Evolutionary conservation across 106 monocot genomes (phyloP).

Genomic region (Dactylorhiza incarnata): DNA sequence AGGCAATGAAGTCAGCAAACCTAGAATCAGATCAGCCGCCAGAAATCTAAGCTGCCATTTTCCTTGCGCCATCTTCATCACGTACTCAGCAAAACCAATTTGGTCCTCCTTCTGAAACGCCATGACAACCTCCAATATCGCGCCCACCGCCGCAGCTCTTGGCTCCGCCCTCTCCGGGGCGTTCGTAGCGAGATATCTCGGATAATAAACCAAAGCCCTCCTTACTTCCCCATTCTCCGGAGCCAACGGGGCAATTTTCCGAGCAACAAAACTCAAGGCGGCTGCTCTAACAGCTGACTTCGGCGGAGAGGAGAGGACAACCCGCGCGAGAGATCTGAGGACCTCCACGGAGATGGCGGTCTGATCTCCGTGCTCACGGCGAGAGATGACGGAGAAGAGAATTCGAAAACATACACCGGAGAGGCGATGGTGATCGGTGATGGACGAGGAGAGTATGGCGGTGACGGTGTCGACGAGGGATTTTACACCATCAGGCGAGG

Average conservation of each 20-base stretch:
- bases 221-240: slow-evolving; percentile 40
- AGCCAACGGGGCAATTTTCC: slow-evolving; percentile 35
- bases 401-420: slow-evolving; percentile 51
- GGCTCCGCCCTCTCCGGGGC: slow-evolving; percentile 77
- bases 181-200: slow-evolving; percentile 62
- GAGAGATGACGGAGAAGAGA: slow-evolving; percentile 32
- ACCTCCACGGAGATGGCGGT: slow-evolving; percentile 33
- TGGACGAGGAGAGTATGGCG: slow-evolving; percentile 16
- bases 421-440: slow-evolving; percentile 11
- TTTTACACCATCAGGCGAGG: slow-evolving; percentile 40
- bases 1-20: slow-evolving; percentile 46
- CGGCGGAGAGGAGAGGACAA: slow-evolving; percentile 31
- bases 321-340: slow-evolving; percentile 33
- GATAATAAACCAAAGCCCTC: slow-evolving; percentile 63
- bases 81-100: slow-evolving; percentile 41
- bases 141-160: slow-evolving; percentile 63
- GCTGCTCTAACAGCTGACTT: slow-evolving; percentile 40
- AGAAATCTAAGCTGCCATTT: slow-evolving; percentile 64
- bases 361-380: slow-evolving; percentile 56
- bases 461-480: slow-evolving; percentile 56
- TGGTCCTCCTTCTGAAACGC: slow-evolving; percentile 47
- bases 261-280: slow-evolving; percentile 36
- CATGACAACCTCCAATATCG: slow-evolving; percentile 56
- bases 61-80: slow-evolving; percentile 60
- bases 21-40: slow-evolving; percentile 66